Evolutionary conservation across 2,329 filamentous ascomycete genomes (phyloP).

Genomic region (Sporothrix inflata): DNA sequence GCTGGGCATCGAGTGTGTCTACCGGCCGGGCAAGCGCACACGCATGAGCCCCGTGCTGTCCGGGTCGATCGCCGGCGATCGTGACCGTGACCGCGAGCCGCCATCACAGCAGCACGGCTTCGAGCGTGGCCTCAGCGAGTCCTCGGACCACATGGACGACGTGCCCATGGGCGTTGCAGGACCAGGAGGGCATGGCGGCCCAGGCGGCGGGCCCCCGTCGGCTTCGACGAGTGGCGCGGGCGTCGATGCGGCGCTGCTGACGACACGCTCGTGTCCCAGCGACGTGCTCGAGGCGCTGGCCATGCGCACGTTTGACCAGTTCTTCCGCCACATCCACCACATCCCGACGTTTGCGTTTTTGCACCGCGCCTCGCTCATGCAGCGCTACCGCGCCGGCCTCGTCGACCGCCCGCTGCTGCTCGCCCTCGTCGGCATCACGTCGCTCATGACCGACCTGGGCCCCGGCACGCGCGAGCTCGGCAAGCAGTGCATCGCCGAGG

Average conservation of each 20-base stretch:
- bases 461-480: conserved; percentile 57
- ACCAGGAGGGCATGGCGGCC: not conserved
- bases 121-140: conserved; percentile 39
- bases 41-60: conserved; percentile 31
- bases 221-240: conserved; percentile 27
- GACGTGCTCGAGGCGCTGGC: conserved; percentile 55
- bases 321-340: conserved; percentile 62
- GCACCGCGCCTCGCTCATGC: conserved; percentile 63
- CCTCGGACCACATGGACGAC: conserved; percentile 33
- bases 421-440: conserved; percentile 59
- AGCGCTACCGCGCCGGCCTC: conserved; percentile 60
- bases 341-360: conserved; percentile 63
- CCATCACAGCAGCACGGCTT: conserved; percentile 37
- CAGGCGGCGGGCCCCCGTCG: not conserved
- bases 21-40: conserved; percentile 53
- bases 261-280: conserved; percentile 37
- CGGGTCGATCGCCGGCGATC: conserved; percentile 18
- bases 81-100: not conserved
- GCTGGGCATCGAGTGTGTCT: conserved; percentile 60
- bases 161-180: conserved; percentile 12
- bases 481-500: conserved; percentile 58
- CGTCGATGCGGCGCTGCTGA: not conserved
- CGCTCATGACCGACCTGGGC: conserved; percentile 58
- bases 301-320: conserved; percentile 58
- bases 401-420: conserved; percentile 59